Conservation (phyloP, 345 rosid genomes). For the Xanthoceras sorbifolium region DNA sequence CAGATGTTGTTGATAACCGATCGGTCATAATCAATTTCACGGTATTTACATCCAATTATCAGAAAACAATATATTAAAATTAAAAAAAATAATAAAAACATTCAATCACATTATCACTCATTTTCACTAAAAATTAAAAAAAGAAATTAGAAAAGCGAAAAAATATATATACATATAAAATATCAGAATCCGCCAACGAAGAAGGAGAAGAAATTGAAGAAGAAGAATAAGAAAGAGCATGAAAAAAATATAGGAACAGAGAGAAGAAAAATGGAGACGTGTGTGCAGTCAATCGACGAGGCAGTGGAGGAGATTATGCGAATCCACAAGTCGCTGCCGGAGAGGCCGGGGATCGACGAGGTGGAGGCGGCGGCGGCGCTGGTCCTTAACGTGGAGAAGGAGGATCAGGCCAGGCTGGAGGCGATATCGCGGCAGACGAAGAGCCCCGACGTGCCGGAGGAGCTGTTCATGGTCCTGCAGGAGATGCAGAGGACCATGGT, state of each 20-base stretch:
- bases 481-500: slow-evolving; percentile 75
- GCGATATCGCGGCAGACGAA: slow-evolving; percentile 55
- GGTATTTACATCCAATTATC: slow-evolving; percentile 5
- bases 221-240: slow-evolving; percentile 22
- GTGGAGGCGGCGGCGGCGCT: slow-evolving; percentile 69
- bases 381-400: slow-evolving; percentile 74
- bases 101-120: not conserved
- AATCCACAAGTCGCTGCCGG: slow-evolving; percentile 77
- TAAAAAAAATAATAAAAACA: not conserved
- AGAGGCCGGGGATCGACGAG: slow-evolving; percentile 75
- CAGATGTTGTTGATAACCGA: slow-evolving; percentile 15
- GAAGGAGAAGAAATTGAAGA: slow-evolving; percentile 3
- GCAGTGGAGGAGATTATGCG: slow-evolving; percentile 87
- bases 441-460: slow-evolving; percentile 60
- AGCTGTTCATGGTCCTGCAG: slow-evolving; percentile 60
- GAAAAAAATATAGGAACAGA: not conserved
- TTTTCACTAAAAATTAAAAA: not conserved
- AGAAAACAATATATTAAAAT: no score
- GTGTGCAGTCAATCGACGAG: slow-evolving; percentile 45
- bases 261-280: slow-evolving; percentile 44
- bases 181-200: slow-evolving; percentile 23
- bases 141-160: not conserved
- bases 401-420: slow-evolving; percentile 62
- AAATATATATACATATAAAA: not conserved
- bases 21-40: slow-evolving; percentile 29